phyloP scores from a whole-genome alignment of 257 asterid genomes.

The Salvia splendens region DNA sequence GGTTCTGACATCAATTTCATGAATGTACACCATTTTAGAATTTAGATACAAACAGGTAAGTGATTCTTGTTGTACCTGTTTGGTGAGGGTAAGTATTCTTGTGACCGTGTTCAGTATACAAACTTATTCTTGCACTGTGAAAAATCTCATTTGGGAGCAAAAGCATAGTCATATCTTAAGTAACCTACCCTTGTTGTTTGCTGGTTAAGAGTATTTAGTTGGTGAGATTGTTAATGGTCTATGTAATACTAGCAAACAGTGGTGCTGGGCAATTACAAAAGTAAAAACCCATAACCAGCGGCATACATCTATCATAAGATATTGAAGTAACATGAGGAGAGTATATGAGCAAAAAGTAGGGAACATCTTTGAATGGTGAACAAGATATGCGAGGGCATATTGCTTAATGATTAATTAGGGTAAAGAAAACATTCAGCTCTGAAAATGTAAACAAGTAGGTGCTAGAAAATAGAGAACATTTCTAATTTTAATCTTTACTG shows the following conservation, averaged over 20 bases:
- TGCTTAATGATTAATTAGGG: background rate
- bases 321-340: background rate
- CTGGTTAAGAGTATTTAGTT: background rate
- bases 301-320: background rate
- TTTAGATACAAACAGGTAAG: background rate
- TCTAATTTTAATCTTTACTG: background rate
- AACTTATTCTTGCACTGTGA: background rate
- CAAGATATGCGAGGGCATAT: background rate
- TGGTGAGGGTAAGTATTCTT: background rate
- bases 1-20: slow-evolving; percentile 13
- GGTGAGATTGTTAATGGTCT: background rate
- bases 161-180: background rate
- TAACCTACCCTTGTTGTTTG: background rate
- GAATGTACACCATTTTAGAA: background rate
- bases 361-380: background rate
- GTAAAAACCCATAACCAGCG: background rate
- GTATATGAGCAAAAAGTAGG: background rate
- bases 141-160: slow-evolving; percentile 2
- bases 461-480: background rate
- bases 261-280: background rate
- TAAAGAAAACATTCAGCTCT: background rate
- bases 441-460: background rate
- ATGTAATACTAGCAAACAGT: background rate
- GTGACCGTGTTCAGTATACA: background rate
- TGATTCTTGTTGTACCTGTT: slow-evolving; percentile 3